phyloP scores from a whole-genome alignment of 2,329 filamentous ascomycete genomes.

The Trichoderma asperellum region DNA sequence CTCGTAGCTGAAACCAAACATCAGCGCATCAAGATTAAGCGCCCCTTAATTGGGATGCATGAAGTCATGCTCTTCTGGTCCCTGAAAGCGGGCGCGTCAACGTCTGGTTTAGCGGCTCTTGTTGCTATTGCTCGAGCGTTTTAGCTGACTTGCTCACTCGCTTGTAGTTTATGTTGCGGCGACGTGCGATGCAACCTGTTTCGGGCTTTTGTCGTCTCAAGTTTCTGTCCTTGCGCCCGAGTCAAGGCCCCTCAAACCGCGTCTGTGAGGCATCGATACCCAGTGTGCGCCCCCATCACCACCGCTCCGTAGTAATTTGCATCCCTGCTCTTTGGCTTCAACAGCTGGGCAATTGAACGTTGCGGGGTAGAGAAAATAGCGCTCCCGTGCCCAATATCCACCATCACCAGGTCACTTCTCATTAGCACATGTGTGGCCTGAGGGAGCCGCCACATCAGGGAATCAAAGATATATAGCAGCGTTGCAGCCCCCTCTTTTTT shows the following conservation, averaged over 20 bases:
- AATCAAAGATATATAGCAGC: constrained; percentile 20
- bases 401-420: constrained; percentile 20
- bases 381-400: constrained; percentile 25
- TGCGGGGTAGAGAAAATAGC: constrained; percentile 27
- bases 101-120: constrained; percentile 1
- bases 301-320: constrained; percentile 8
- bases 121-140: background rate
- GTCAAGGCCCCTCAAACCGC: constrained; percentile 8
- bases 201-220: background rate
- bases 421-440: constrained; percentile 11
- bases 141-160: background rate
- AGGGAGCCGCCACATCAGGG: background rate
- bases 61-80: constrained; percentile 7
- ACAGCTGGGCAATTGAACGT: background rate
- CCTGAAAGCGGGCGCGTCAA: background rate
- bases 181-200: background rate
- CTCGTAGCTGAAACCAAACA: constrained; percentile 24
- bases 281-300: constrained; percentile 13
- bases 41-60: constrained; percentile 18
- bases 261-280: constrained; percentile 1
- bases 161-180: background rate
- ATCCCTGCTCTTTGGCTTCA: constrained; percentile 15
- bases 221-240: background rate
- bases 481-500: constrained; percentile 12
- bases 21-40: background rate